Conservation (phyloP, 192 early-diverging fungal species). For the Coemansia sp. region DNA sequence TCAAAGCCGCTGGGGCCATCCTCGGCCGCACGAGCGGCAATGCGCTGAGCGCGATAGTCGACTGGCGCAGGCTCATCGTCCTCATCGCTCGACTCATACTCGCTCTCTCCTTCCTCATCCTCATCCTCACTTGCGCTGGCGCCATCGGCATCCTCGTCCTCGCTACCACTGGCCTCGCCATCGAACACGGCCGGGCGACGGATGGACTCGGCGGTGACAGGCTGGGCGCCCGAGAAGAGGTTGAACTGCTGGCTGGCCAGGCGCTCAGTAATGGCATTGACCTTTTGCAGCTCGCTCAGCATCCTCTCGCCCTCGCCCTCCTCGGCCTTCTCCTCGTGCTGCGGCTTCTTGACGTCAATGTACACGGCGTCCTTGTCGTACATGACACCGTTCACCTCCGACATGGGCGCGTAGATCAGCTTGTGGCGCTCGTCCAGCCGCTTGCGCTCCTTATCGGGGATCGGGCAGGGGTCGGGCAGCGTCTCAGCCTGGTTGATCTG, state of each 20-base stretch:
- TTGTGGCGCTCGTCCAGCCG: slow-evolving; percentile 91
- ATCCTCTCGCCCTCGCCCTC: slow-evolving; percentile 83
- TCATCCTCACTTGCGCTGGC: slow-evolving; percentile 29
- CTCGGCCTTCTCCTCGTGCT: slow-evolving; percentile 57
- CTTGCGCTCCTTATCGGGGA: slow-evolving; percentile 91
- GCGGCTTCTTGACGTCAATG: slow-evolving; percentile 83
- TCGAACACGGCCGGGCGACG: slow-evolving; percentile 69
- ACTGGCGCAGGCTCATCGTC: slow-evolving; percentile 1
- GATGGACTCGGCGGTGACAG: slow-evolving; percentile 29
- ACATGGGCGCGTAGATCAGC: slow-evolving; percentile 98
- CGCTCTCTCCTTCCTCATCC: slow-evolving; percentile 40
- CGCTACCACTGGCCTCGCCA: slow-evolving; percentile 42
- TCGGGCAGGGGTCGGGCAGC: slow-evolving; percentile 93
- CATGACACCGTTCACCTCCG: slow-evolving; percentile 96
- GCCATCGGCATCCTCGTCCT: slow-evolving; percentile 26
- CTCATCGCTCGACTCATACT: slow-evolving; percentile 41
- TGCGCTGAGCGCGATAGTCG: slow-evolving; percentile 35
- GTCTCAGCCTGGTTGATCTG: slow-evolving; percentile 71
- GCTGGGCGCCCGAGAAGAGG: slow-evolving; percentile 47
- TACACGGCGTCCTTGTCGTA: slow-evolving; percentile 99
- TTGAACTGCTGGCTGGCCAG: slow-evolving; percentile 43
- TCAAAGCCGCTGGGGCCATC: slow-evolving; percentile 25
- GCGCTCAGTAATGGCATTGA: slow-evolving; percentile 42
- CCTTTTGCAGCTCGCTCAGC: slow-evolving; percentile 92
- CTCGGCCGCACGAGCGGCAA: slow-evolving; percentile 79